Evolutionary conservation across 768 basidiomycete species (phyloP).

Genomic region (Xanthoconium purpureum): DNA sequence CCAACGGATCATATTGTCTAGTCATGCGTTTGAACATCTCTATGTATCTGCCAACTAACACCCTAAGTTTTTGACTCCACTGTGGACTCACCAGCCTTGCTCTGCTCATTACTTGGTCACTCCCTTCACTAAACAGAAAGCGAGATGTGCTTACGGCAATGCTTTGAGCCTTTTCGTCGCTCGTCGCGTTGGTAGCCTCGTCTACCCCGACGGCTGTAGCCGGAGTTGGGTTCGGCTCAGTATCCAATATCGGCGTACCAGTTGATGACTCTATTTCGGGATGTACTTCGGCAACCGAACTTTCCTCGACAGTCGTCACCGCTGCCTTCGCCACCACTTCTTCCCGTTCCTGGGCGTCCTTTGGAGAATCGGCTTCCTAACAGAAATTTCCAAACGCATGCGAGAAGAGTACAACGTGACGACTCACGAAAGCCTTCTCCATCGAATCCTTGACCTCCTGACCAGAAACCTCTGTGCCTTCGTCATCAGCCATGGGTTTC

Average conservation of each 20-base stretch:
- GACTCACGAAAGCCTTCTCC: constrained; percentile 25
- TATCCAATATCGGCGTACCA: neutral
- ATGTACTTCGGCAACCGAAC: neutral
- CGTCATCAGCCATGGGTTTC: constrained; percentile 27
- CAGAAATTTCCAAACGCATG: neutral
- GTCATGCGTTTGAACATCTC: constrained; percentile 2
- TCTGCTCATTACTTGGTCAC: constrained; percentile 7
- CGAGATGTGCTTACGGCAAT: constrained; percentile 15
- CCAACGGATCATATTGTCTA: neutral
- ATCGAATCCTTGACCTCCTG: constrained; percentile 33
- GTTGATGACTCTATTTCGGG: neutral
- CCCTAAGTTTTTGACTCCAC: constrained; percentile 8
- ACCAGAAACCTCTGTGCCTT: constrained; percentile 27
- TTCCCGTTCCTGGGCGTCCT: constrained; percentile 29
- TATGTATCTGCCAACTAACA: neutral
- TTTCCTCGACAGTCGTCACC: neutral
- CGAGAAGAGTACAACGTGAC: neutral
- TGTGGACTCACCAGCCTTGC: neutral
- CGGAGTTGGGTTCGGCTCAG: neutral
- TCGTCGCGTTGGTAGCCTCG: constrained; percentile 1
- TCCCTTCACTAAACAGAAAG: neutral
- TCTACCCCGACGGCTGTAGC: neutral
- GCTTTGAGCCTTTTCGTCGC: constrained; percentile 3
- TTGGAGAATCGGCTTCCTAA: constrained; percentile 33
- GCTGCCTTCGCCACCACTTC: constrained; percentile 14